These are phyloP conservation scores for Auricularia cornea DNA, from an alignment of 768 basidiomycete genomes.

Conservation along the genomic window DNA sequence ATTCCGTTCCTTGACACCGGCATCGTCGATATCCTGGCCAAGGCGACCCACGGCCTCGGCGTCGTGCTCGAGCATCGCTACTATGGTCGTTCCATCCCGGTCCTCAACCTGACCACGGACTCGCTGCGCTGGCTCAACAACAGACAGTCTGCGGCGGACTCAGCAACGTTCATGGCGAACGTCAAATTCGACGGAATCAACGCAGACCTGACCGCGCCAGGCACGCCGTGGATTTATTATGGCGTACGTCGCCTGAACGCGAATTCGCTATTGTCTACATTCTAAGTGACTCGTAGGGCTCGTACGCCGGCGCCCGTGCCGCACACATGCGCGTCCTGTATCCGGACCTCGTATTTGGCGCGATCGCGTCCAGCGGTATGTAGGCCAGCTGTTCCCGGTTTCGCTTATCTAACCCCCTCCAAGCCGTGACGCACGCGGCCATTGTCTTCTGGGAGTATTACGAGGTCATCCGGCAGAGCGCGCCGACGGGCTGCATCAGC, in stretches of 20 bases:
- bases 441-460: slow-evolving; percentile 83
- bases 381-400: background rate
- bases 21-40: slow-evolving; percentile 78
- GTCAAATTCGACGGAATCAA: slow-evolving; percentile 66
- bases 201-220: slow-evolving; percentile 62
- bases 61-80: slow-evolving; percentile 91
- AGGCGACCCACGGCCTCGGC: slow-evolving; percentile 78
- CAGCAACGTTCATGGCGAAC: slow-evolving; percentile 81
- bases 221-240: slow-evolving; percentile 86
- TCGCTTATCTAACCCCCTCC: background rate
- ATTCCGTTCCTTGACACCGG: slow-evolving; percentile 44
- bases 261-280: background rate
- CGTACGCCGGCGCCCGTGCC: slow-evolving; percentile 87
- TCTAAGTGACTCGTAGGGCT: slow-evolving; percentile 40
- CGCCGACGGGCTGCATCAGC: slow-evolving; percentile 51
- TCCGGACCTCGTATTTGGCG: slow-evolving; percentile 81
- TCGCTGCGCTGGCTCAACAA: slow-evolving; percentile 81
- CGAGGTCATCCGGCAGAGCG: slow-evolving; percentile 67
- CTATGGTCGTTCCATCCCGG: slow-evolving; percentile 75
- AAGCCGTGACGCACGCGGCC: slow-evolving; percentile 78
- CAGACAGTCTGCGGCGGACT: slow-evolving; percentile 82
- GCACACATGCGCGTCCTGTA: slow-evolving; percentile 87
- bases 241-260: slow-evolving; percentile 45
- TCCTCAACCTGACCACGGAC: slow-evolving; percentile 71
- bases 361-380: slow-evolving; percentile 75